A percentile compares a stretch with the other conserved stretches of the same genome.
These are phyloP conservation scores for Crucibulum laeve DNA, from an alignment of 768 basidiomycete species.

Conservation along the genomic window DNA sequence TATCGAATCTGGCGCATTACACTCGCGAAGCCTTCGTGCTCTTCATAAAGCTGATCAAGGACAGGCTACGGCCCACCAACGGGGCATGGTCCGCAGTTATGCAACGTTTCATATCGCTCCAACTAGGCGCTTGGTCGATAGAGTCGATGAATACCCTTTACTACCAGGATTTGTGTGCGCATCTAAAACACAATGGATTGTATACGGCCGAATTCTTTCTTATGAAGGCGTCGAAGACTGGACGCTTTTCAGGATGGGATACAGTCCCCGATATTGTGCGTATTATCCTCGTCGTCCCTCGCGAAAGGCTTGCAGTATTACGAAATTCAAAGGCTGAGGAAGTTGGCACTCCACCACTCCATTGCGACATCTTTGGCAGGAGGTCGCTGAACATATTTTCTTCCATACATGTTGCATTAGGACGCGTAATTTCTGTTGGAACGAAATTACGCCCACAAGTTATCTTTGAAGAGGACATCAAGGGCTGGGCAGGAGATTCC, in stretches of 20 bases:
- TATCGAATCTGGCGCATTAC: conserved; percentile 20
- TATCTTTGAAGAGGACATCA: conserved; percentile 16
- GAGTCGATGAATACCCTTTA: too few species aligned
- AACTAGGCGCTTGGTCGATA: conserved; percentile 16
- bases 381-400: conserved; percentile 19
- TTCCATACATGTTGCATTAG: conserved; percentile 18
- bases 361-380: conserved; percentile 16
- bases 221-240: conserved; percentile 1
- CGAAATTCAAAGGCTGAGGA: conserved; percentile 6
- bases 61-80: conserved; percentile 7
- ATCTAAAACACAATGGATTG: conserved; percentile 25
- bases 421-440: conserved; percentile 12
- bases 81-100: conserved; percentile 24
- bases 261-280: conserved; percentile 24
- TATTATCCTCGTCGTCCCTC: conserved; percentile 25
- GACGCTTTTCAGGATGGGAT: conserved; percentile 21
- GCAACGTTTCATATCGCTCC: conserved; percentile 16
- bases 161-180: conserved; percentile 28
- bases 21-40: conserved; percentile 25
- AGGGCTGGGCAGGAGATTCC: conserved; percentile 17
- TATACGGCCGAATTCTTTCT: conserved; percentile 10
- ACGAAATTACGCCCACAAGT: conserved; percentile 9
- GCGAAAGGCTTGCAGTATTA: conserved; percentile 17
- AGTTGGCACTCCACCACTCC: conserved; percentile 21
- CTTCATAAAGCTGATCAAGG: conserved; percentile 21